phyloP scores from a whole-genome alignment of 768 basidiomycete genomes.

The Auriscalpium orientale region DNA sequence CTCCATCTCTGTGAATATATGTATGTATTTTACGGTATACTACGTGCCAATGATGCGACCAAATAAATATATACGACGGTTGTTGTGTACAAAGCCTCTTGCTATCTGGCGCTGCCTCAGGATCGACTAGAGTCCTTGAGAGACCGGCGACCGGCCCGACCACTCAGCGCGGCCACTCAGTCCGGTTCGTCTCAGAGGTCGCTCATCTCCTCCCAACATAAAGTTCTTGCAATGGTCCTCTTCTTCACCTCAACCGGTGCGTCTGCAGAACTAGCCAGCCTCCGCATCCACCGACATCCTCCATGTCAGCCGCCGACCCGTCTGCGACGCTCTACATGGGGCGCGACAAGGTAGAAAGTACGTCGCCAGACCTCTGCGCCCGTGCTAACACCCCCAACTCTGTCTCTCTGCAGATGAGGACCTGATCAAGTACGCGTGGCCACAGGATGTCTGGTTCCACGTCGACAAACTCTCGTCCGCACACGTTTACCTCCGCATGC shows the following conservation, averaged over 20 bases:
- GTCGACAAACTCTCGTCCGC: slow-evolving; percentile 97
- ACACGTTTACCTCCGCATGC: slow-evolving; percentile 92
- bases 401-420: slow-evolving; percentile 68
- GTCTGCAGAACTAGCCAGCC: neutral
- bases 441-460: slow-evolving; percentile 89
- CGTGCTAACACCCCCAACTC: neutral
- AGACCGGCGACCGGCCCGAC: too few species aligned
- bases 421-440: slow-evolving; percentile 87
- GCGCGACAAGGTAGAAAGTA: slow-evolving; percentile 93
- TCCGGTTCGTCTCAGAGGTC: too few species aligned
- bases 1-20: too few species aligned
- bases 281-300: neutral
- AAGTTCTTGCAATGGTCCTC: slow-evolving; percentile 7
- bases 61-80: too few species aligned
- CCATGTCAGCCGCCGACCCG: slow-evolving; percentile 45
- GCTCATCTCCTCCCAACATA: too few species aligned
- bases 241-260: slow-evolving; percentile 16
- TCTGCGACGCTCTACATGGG: slow-evolving; percentile 86
- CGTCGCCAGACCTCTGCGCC: slow-evolving; percentile 20
- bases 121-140: too few species aligned
- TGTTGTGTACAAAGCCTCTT: too few species aligned
- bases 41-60: too few species aligned
- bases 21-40: too few species aligned
- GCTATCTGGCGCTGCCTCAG: too few species aligned
- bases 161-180: too few species aligned